These are phyloP conservation scores for Cryptococcus maquisensis DNA, from an alignment of 1,284 basidiomycete species.

Conservation along the genomic window DNA sequence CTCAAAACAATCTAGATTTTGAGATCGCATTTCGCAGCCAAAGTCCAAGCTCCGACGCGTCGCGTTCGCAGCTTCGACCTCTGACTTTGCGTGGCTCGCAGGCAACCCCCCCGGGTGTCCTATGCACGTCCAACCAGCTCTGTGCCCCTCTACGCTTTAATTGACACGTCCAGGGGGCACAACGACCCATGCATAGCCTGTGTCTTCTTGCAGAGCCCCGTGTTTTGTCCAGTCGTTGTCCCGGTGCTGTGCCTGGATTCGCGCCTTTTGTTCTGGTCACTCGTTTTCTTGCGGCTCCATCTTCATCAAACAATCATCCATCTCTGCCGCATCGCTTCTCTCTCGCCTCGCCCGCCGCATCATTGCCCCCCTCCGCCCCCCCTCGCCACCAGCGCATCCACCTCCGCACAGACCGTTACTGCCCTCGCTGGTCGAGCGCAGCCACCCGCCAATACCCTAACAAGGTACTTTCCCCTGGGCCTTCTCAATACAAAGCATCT, in stretches of 20 bases:
- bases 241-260: background rate
- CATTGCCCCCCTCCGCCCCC: conserved; percentile 72
- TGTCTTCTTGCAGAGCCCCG: too few species aligned
- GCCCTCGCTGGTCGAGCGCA: conserved; percentile 3
- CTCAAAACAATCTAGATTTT: too few species aligned
- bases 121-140: too few species aligned
- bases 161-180: too few species aligned
- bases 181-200: too few species aligned
- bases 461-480: too few species aligned
- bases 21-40: background rate
- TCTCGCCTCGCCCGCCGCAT: conserved; percentile 82
- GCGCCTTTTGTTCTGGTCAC: background rate
- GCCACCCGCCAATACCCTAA: background rate
- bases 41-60: background rate
- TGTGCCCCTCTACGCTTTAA: too few species aligned
- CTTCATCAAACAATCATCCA: conserved; percentile 59
- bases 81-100: too few species aligned
- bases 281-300: conserved; percentile 57
- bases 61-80: background rate
- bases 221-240: background rate
- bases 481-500: too few species aligned
- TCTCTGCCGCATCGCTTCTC: conserved; percentile 39
- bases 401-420: background rate
- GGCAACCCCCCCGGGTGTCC: too few species aligned
- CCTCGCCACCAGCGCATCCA: conserved; percentile 35